These are phyloP conservation scores for Fusarium luffae DNA, from an alignment of 2,329 filamentous ascomycete genomes.

Conservation along the genomic window DNA sequence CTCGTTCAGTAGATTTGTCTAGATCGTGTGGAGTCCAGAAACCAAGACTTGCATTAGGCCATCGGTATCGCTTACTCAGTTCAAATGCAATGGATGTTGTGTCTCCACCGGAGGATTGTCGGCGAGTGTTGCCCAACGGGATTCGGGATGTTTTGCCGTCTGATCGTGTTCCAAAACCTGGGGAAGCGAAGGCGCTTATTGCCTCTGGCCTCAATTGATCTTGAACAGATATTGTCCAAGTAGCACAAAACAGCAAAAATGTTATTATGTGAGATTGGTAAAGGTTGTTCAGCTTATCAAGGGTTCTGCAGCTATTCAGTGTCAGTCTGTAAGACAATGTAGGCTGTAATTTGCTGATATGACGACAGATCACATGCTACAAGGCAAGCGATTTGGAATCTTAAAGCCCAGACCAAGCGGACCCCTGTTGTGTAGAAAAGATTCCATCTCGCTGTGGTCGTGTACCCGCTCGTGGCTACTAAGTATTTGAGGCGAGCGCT, in stretches of 20 bases:
- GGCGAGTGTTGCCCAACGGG: slow-evolving; percentile 7
- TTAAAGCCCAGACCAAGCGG: slow-evolving; percentile 7
- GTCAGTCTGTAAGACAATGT: neutral
- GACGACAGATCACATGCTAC: slow-evolving; percentile 27
- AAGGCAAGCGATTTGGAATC: slow-evolving; percentile 32
- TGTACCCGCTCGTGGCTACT: slow-evolving; percentile 11
- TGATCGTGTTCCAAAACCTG: neutral
- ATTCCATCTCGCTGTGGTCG: slow-evolving; percentile 12
- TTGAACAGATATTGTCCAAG: neutral
- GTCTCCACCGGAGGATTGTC: slow-evolving; percentile 14
- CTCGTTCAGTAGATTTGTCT: neutral
- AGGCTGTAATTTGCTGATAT: slow-evolving; percentile 19
- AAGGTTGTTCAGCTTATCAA: neutral
- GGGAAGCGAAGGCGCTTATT: neutral
- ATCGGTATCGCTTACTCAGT: slow-evolving; percentile 1
- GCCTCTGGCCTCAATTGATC: neutral
- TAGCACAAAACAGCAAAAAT: neutral
- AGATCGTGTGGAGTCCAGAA: slow-evolving; percentile 2
- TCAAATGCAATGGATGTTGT: neutral
- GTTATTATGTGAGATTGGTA: neutral
- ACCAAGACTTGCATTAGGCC: slow-evolving; percentile 14
- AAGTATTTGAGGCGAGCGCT: neutral
- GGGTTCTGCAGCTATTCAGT: neutral
- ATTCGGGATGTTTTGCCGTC: slow-evolving; percentile 22
- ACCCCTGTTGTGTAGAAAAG: slow-evolving; percentile 23